Conservation (phyloP, 1,284 basidiomycete genomes). For the Ceratorhiza oryzae-sativae region DNA sequence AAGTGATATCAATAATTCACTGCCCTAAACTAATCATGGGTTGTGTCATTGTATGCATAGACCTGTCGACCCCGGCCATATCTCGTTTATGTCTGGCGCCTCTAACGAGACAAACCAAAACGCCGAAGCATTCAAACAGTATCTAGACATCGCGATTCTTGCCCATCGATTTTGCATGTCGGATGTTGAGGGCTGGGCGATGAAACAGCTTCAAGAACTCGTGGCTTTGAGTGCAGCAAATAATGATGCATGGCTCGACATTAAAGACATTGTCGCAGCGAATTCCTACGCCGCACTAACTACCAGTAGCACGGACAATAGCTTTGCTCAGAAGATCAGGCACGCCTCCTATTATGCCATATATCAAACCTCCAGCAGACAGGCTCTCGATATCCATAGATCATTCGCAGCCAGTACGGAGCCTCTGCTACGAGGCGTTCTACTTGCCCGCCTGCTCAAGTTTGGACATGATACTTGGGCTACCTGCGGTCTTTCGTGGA, state of each 20-base stretch:
- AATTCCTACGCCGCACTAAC: background rate
- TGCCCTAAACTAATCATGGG: too few relatives aligned
- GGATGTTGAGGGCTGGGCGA: background rate
- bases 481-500: background rate
- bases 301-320: background rate
- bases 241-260: background rate
- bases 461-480: background rate
- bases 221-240: background rate
- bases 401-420: background rate
- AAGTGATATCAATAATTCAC: background rate
- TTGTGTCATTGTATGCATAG: background rate
- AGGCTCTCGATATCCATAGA: background rate
- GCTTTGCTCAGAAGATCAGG: background rate
- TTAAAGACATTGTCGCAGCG: background rate
- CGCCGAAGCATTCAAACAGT: background rate
- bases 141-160: constrained; percentile 1
- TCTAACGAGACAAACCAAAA: background rate
- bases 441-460: background rate
- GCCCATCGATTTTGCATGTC: constrained; percentile 1
- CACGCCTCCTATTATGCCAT: background rate
- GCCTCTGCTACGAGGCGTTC: background rate
- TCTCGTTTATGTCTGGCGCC: background rate
- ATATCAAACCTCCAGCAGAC: background rate
- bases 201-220: background rate
- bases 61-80: background rate